These are phyloP conservation scores for Colletotrichum phormii DNA, from an alignment of 2,329 filamentous ascomycete species.

Conservation along the genomic window DNA sequence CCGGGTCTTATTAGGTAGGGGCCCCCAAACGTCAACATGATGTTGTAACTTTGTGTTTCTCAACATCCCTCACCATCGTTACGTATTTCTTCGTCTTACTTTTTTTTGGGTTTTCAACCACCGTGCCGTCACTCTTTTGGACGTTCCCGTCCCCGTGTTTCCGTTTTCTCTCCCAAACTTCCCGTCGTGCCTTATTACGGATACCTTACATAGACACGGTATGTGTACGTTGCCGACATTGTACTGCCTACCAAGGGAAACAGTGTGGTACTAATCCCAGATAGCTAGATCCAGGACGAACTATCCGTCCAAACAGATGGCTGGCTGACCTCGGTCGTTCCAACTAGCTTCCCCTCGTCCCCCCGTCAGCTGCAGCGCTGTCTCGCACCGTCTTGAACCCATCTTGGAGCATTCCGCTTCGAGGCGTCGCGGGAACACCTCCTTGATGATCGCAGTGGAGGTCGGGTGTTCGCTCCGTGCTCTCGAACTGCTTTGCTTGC, in stretches of 20 bases:
- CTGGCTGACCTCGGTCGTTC: constrained; percentile 1
- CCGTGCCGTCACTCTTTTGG: constrained; percentile 4
- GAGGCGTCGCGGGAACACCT: not conserved
- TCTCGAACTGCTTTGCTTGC: not conserved
- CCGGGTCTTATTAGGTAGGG: not conserved
- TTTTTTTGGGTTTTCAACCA: not conserved
- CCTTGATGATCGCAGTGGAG: not conserved
- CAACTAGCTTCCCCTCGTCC: constrained; percentile 10
- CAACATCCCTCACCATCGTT: constrained; percentile 26
- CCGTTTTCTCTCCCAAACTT: not conserved
- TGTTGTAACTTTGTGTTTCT: not conserved
- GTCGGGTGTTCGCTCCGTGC: constrained; percentile 3
- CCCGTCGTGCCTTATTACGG: no score
- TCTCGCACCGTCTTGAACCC: not conserved
- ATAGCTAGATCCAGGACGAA: not conserved
- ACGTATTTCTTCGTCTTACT: constrained; percentile 6
- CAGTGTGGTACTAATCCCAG: no score
- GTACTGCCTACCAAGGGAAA: no score
- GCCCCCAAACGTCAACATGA: not conserved
- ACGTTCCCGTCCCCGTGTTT: not conserved
- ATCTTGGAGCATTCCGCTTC: not conserved
- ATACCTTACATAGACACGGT: not conserved
- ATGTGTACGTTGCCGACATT: not conserved
- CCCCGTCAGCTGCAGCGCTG: constrained; percentile 22
- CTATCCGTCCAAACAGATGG: not conserved